phyloP scores from a whole-genome alignment of 768 basidiomycete species.

The Cystofilobasidium macerans region DNA sequence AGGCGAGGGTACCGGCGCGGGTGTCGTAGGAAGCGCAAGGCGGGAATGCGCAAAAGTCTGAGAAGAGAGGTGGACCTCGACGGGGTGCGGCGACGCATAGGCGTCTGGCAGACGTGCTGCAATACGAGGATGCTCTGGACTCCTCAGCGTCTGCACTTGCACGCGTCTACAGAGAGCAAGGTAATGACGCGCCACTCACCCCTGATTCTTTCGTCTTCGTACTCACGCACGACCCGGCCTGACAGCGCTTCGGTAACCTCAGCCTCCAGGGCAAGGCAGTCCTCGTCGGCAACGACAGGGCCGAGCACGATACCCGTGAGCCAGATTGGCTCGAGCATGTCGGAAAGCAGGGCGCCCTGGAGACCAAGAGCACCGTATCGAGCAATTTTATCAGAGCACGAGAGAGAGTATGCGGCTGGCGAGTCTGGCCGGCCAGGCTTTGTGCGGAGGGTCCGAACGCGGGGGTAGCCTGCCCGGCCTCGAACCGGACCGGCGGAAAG shows the following conservation, averaged over 20 bases:
- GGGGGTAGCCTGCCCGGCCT: neutral
- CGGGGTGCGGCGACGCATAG: neutral
- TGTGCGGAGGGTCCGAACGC: neutral
- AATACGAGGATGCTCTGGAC: neutral
- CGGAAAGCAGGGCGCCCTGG: neutral
- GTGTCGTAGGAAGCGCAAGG: neutral
- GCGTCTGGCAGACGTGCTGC: neutral
- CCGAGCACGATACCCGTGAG: neutral
- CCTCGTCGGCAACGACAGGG: neutral
- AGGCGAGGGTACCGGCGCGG: neutral
- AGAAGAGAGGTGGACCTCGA: neutral
- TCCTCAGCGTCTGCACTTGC: neutral
- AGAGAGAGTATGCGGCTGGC: neutral
- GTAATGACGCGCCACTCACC: neutral
- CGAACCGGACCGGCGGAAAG: neutral
- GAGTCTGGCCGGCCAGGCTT: neutral
- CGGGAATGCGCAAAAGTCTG: neutral
- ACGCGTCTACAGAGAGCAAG: neutral
- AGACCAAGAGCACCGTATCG: neutral
- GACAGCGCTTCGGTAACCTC: neutral
- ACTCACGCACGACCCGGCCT: neutral
- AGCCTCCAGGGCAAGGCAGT: neutral
- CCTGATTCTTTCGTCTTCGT: neutral
- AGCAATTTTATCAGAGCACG: neutral
- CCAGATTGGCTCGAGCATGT: neutral